Evolutionary conservation across 441 rosid genomes (phyloP), one percentile per base, ranked within the genome.

Genomic region (Aleurites moluccanus): DNA sequence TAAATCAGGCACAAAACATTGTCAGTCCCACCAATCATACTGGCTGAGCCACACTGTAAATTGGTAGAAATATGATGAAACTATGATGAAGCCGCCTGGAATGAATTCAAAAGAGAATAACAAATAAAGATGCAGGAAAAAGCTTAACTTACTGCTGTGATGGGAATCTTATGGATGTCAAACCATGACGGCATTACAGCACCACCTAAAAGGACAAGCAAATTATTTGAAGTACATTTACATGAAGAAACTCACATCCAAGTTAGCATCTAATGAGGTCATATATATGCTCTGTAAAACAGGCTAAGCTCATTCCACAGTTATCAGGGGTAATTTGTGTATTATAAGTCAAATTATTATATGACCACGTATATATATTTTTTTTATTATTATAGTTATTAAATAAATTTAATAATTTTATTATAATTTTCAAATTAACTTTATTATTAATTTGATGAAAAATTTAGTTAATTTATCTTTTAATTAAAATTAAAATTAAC

Each of bases 171-270:
- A 67, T 78, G 92, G 75, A 93, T 88, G 78, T 93, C 94, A 77
- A 93, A 93, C 98, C 98, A 93, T 49, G 97, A 91, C 65, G 97
- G 96, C 96, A 91, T 93, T 76, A 88, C 88, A 78, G 86, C 77
- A 82, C 96, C 96, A 86, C 88, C 98, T 93, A 78, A 85, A 85
- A 78, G 28, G 75, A 82, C 66, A 75, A 68, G 28, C 70, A 83
- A 52, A 73, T 25, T 25, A 73, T 62, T 65, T 68, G n/a, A 20
- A 18, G 67, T 0, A 56, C 8, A 10, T 60, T 28, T 38, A 38
- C 40, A 38, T 38, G 40, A 35, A 66, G 25, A 10, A 7, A n/a
- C n/a, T n/a, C n/a, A 35, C 23, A 63, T 6, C 10, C 20, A 40
- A 61, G 18, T 50, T 16, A 44, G 14, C 35, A 25, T 42, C 15